Conservation (phyloP, 2,329 filamentous ascomycete genomes). For the Drechslerella dactyloides region DNA sequence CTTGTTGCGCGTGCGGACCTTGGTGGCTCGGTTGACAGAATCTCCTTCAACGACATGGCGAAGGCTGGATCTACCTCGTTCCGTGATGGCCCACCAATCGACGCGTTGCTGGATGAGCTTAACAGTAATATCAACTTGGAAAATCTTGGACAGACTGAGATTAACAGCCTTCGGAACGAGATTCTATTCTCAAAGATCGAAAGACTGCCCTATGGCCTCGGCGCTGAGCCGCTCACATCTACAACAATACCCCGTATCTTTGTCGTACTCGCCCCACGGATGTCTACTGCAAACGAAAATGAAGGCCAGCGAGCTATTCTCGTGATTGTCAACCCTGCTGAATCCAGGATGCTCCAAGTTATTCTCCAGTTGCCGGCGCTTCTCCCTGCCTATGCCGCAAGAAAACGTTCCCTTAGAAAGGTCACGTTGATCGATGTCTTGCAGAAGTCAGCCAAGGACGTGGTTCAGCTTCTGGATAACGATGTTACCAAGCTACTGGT, state of each 20-base stretch:
- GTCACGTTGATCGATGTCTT: constrained; percentile 47
- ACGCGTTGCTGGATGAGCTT: constrained; percentile 72
- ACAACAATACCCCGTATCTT: constrained; percentile 41
- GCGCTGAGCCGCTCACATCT: constrained; percentile 55
- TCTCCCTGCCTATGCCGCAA: constrained; percentile 61
- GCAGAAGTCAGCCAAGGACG: constrained; percentile 52
- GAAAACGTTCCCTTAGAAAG: constrained; percentile 48
- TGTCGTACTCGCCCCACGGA: constrained; percentile 35
- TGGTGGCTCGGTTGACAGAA: constrained; percentile 80
- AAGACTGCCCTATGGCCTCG: constrained; percentile 67
- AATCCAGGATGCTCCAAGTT: constrained; percentile 44
- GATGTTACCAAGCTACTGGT: constrained; percentile 52
- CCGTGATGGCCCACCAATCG: constrained; percentile 68
- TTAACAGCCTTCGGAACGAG: constrained; percentile 75
- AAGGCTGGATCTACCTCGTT: constrained; percentile 75
- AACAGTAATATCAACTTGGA: constrained; percentile 64
- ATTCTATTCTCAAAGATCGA: constrained; percentile 75
- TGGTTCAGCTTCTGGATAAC: constrained; percentile 54
- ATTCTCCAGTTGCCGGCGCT: constrained; percentile 43
- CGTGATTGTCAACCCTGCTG: constrained; percentile 42
- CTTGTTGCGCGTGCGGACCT: constrained; percentile 85
- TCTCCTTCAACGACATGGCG: constrained; percentile 76
- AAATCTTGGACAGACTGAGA: constrained; percentile 68
- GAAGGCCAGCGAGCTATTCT: constrained; percentile 48
- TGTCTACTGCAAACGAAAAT: constrained; percentile 42